Evolutionary conservation across 73 alveolate species (phyloP).

Genomic region (Paraurostyla sp.): DNA sequence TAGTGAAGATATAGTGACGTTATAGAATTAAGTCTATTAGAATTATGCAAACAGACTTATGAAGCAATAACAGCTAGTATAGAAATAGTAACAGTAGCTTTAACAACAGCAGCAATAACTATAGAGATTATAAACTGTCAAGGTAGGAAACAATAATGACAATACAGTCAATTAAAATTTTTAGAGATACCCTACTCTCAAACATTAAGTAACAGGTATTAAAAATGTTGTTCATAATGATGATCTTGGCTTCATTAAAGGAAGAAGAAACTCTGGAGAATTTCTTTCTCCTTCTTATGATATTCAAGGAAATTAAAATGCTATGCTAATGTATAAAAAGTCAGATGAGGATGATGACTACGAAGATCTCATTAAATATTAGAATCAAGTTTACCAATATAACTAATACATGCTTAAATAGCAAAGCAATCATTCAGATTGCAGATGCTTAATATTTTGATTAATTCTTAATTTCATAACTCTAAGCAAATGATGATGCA

Average conservation of each 20-base stretch:
- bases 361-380: not conserved
- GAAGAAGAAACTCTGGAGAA: not conserved
- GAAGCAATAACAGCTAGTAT: not conserved
- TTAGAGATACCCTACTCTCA: not conserved
- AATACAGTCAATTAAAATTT: not conserved
- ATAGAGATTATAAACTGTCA: not conserved
- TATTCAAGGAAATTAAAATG: not conserved
- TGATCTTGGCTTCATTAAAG: too few species aligned
- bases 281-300: not conserved
- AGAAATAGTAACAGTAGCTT: too few species aligned
- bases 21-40: not conserved
- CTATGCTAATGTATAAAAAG: constrained; percentile 1
- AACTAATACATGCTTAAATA: not conserved
- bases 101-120: not conserved
- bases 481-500: too few species aligned
- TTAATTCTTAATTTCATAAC: constrained; percentile 11
- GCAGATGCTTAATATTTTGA: constrained; percentile 21
- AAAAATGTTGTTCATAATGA: too few species aligned
- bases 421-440: not conserved
- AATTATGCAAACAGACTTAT: constrained; percentile 12
- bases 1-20: constrained; percentile 31
- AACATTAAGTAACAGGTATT: too few species aligned
- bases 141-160: not conserved
- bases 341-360: constrained; percentile 29
- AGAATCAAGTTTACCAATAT: not conserved